Percentiles rank a stretch among this genome's conserved stretches.
Evolutionary conservation across 352 stramenopile species (phyloP).

Genomic region (Globisporangium carolinianum): DNA sequence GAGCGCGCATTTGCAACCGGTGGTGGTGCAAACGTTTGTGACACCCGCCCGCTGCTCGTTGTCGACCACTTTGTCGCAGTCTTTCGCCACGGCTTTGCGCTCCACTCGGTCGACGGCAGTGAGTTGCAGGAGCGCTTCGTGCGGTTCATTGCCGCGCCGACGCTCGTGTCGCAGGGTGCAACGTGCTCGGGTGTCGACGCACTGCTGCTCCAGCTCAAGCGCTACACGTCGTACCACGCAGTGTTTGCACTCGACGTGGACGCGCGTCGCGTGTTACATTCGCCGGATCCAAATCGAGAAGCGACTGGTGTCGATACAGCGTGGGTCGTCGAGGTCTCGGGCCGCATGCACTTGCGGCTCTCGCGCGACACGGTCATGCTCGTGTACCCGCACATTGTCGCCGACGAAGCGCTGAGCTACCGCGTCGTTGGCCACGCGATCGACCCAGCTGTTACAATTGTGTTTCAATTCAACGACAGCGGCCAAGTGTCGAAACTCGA

Average conservation of each 20-base stretch:
- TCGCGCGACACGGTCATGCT: slow-evolving; percentile 68
- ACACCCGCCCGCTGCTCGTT: slow-evolving; percentile 27
- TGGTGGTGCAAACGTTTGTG: not conserved
- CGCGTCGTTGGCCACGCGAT: slow-evolving; percentile 56
- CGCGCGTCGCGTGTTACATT: slow-evolving; percentile 20
- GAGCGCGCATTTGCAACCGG: slow-evolving; percentile 3
- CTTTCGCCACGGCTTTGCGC: slow-evolving; percentile 51
- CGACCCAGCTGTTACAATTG: slow-evolving; percentile 33
- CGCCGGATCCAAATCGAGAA: slow-evolving; percentile 1
- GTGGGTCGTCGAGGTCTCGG: slow-evolving; percentile 29
- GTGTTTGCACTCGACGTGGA: slow-evolving; percentile 30
- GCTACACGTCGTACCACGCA: slow-evolving; percentile 65
- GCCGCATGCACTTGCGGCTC: slow-evolving; percentile 37
- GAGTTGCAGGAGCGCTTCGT: slow-evolving; percentile 56
- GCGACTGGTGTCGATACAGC: not conserved
- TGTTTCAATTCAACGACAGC: slow-evolving; percentile 47
- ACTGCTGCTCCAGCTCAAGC: slow-evolving; percentile 55
- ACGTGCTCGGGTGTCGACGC: slow-evolving; percentile 32
- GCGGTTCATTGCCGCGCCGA: slow-evolving; percentile 30
- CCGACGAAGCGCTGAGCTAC: slow-evolving; percentile 39
- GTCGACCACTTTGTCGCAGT: slow-evolving; percentile 42
- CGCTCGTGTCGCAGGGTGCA: slow-evolving; percentile 26
- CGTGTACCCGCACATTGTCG: slow-evolving; percentile 56
- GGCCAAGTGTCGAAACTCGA: slow-evolving; percentile 54
- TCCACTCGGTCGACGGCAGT: slow-evolving; percentile 53